Percentiles rank a stretch among this genome's conserved stretches.
Evolutionary conservation across 176 grass and related monocot species (phyloP).

Genomic region (Elymus sibiricus): DNA sequence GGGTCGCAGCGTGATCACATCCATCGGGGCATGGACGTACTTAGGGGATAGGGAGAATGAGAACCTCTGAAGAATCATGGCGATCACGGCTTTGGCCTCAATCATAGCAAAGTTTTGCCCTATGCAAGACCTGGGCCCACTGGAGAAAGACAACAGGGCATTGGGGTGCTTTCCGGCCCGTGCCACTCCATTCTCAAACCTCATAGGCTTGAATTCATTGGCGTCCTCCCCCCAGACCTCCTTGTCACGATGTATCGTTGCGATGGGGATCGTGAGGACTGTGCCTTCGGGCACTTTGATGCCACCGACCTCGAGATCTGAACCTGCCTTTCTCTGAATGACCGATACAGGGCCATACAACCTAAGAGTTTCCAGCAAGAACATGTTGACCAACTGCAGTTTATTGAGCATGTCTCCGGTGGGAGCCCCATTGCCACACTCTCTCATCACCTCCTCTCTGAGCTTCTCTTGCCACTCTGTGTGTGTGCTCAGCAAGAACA

Average conservation of each 20-base stretch:
- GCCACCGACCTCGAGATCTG: not conserved
- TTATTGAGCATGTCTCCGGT: constrained; percentile 22
- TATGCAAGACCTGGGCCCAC: constrained; percentile 41
- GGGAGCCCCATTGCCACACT: constrained; percentile 30
- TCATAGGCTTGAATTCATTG: constrained; percentile 39
- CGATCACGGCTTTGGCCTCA: constrained; percentile 40
- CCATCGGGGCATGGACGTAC: constrained; percentile 29
- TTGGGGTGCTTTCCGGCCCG: constrained; percentile 39
- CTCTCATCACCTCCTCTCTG: constrained; percentile 32
- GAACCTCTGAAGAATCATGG: constrained; percentile 44
- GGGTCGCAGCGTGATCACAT: constrained; percentile 18
- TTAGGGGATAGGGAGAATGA: constrained; percentile 36
- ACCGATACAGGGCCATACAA: not conserved
- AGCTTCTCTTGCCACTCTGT: constrained; percentile 46
- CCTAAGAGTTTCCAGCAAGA: constrained; percentile 29
- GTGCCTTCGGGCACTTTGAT: constrained; percentile 19
- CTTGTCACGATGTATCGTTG: constrained; percentile 24
- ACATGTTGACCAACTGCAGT: constrained; percentile 33
- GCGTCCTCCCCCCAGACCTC: constrained; percentile 48
- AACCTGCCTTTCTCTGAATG: not conserved
- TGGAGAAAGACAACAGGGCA: constrained; percentile 32
- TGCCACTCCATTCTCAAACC: constrained; percentile 38
- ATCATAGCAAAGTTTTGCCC: constrained; percentile 54
- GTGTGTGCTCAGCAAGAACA: constrained; percentile 49
- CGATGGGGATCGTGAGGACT: not conserved